phyloP scores from a whole-genome alignment of 2,329 filamentous ascomycete genomes.

The Aspergillus intermedius region DNA sequence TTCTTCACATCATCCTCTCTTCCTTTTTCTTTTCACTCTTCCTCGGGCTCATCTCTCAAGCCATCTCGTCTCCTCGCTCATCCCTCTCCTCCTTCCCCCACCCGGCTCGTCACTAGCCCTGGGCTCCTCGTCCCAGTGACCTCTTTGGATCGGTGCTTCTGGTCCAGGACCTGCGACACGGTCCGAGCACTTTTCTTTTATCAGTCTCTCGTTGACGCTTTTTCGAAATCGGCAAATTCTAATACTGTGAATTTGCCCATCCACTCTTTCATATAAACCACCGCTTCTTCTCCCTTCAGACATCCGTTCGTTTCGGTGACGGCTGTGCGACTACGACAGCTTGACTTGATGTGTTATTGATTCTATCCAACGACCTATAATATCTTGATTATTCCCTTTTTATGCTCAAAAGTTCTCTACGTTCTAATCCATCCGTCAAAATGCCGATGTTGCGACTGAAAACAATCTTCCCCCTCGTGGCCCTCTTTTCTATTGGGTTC shows the following conservation, averaged over 20 bases:
- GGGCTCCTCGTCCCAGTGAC: conserved; percentile 10
- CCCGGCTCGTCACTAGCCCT: conserved; percentile 10
- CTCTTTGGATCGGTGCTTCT: conserved; percentile 2
- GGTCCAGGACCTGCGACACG: conserved; percentile 18
- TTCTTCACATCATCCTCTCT: conserved; percentile 5
- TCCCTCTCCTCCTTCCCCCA: not conserved
- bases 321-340: not conserved
- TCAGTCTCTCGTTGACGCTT: conserved; percentile 29
- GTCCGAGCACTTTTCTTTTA: conserved; percentile 22
- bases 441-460: conserved; percentile 36
- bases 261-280: conserved; percentile 12
- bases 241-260: conserved; percentile 9
- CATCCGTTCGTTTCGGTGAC: not conserved
- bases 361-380: conserved; percentile 4
- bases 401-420: conserved; percentile 25
- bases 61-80: conserved; percentile 6
- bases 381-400: conserved; percentile 9
- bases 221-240: not conserved
- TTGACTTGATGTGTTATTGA: conserved; percentile 9
- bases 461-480: conserved; percentile 33
- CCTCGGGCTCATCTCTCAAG: conserved; percentile 1
- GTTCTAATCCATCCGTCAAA: conserved; percentile 21
- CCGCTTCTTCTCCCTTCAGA: not conserved
- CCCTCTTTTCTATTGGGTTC: conserved; percentile 31
- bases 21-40: conserved; percentile 2